Evolutionary conservation across 768 basidiomycete genomes (phyloP), one percentile per base, ranked within the genome.

Genomic region (Hebeloma cylindrosporum): DNA sequence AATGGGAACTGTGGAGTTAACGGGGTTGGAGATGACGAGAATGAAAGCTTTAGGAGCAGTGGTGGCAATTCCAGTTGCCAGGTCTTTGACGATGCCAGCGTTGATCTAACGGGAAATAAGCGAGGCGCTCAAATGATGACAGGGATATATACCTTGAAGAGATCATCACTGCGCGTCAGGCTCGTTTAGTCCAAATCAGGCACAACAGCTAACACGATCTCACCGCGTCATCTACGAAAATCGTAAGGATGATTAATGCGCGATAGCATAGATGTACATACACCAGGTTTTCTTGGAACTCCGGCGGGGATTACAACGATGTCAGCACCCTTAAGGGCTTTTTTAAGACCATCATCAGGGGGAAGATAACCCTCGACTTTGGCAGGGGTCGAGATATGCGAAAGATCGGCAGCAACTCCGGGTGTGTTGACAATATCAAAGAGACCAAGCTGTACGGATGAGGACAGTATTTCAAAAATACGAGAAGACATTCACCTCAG

Each of bases 381-480:
- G 31, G 92, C 83, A 8, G 86, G 82, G 27, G 93, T 94, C 40
- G 88, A 77, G 68, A 98, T 94, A 66, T 97, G 95, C 45, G 88
- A 86, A 47, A 97, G 75, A 73, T 99, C 95, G 47, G 84, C 90
- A 26, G 93, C 93, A 52, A 99, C 95, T 61, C 95, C 95, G 11
- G 92, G 92, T n/a, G 93, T 88, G 67, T 92, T 89, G 60, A 94
- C 92, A 69, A 97, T 94, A 91, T 98, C 95, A 64, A 77, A 97
- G 48, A 97, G 82, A 40, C 81, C 73, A 39, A 98, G 85, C 86
- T 93, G 58, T n/a, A n/a, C n/a, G n/a, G 11, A 3, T 18, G 18
- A 36, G 7, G 25, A 10, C 7, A 5, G 14, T 17, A 13, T 29
- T 17, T 25, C 21, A 36, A 20, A 28, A 21, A 7, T 13, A 5